Evolutionary conservation across 345 rosid genomes (phyloP).

Genomic region (Moricandia moricandioides): DNA sequence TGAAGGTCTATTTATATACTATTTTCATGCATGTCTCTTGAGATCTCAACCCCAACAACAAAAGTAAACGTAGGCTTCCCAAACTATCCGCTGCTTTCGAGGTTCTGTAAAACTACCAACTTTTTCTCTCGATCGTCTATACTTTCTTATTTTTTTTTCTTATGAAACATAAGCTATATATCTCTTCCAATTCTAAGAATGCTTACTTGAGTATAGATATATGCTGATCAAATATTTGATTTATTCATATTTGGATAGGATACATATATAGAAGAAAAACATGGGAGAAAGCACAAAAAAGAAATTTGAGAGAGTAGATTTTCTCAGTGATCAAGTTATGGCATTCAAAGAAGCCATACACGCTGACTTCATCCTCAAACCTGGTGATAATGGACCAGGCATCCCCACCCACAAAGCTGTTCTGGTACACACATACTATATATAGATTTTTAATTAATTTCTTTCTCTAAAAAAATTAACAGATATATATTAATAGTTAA

Average conservation of each 20-base stretch:
- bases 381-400: background rate
- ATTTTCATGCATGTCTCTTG: background rate
- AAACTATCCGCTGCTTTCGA: background rate
- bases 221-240: background rate
- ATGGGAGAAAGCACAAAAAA: background rate
- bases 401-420: conserved; percentile 10
- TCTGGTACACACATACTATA: background rate
- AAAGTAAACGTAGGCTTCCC: background rate
- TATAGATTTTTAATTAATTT: background rate
- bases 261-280: background rate
- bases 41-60: background rate
- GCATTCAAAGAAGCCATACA: background rate
- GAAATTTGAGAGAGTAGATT: background rate
- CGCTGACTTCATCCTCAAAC: background rate
- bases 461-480: background rate
- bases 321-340: conserved; percentile 1
- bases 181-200: background rate
- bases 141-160: background rate
- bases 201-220: background rate
- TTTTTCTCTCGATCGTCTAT: background rate
- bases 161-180: background rate
- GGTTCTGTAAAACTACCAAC: background rate
- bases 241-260: background rate
- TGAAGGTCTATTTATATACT: background rate
- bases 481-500: background rate